phyloP scores from a whole-genome alignment of 2,329 filamentous ascomycete genomes.

The Emmonsia crescens region DNA sequence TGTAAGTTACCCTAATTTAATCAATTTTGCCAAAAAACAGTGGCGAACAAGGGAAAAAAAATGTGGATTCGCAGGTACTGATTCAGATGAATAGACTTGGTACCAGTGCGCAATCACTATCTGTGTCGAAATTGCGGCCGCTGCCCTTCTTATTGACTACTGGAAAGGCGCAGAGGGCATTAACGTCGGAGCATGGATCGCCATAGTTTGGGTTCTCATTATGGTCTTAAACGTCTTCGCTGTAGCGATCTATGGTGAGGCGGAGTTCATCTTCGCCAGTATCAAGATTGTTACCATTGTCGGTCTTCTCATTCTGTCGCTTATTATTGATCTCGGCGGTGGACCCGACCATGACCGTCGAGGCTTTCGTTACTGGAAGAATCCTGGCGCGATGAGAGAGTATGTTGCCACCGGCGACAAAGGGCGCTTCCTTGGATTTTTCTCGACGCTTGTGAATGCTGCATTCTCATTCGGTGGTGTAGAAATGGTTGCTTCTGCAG shows the following conservation, averaged over 20 bases:
- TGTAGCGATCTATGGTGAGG: conserved; percentile 38
- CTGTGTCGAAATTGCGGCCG: conserved; percentile 50
- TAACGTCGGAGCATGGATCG: conserved; percentile 33
- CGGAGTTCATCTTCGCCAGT: conserved; percentile 42
- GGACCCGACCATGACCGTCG: conserved; percentile 47
- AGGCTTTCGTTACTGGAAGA: conserved; percentile 59
- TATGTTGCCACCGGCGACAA: conserved; percentile 48
- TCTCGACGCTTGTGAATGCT: conserved; percentile 36
- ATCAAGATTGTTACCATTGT: conserved; percentile 42
- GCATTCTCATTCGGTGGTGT: conserved; percentile 28
- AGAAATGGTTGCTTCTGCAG: conserved; percentile 46
- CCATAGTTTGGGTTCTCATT: conserved; percentile 48
- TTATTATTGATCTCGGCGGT: conserved; percentile 54
- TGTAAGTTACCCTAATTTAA: conserved; percentile 55
- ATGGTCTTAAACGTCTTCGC: conserved; percentile 52
- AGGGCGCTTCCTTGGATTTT: conserved; percentile 55
- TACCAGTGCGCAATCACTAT: conserved; percentile 24
- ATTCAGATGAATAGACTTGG: conserved; percentile 19
- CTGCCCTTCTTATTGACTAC: conserved; percentile 51
- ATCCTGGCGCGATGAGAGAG: conserved; percentile 57
- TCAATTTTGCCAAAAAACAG: conserved; percentile 15
- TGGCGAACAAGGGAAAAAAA: neutral
- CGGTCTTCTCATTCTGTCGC: conserved; percentile 34
- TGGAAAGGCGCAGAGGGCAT: conserved; percentile 38
- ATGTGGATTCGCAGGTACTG: neutral